Conservation (phyloP, 441 rosid species). For the Jatropha podagrica region DNA sequence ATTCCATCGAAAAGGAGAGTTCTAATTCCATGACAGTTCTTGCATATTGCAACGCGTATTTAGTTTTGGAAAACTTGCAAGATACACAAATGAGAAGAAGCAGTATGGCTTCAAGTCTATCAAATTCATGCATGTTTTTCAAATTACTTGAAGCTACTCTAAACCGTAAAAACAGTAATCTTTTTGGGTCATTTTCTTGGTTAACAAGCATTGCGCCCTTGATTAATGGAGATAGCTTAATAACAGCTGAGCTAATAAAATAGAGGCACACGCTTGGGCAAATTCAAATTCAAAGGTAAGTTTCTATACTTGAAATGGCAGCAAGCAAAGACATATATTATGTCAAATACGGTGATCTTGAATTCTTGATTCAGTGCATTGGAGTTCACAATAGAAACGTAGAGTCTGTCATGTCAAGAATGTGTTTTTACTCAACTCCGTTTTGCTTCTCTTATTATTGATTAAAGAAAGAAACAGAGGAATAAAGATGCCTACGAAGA, state of each 20-base stretch:
- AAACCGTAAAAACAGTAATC: neutral
- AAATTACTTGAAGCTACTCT: neutral
- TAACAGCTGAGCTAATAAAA: neutral
- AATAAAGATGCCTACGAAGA: too few relatives aligned
- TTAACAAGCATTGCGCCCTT: neutral
- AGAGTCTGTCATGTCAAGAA: slow-evolving; percentile 22
- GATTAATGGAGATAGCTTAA: neutral
- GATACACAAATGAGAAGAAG: too few relatives aligned
- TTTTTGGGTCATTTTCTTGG: slow-evolving; percentile 1
- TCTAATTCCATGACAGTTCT: too few relatives aligned
- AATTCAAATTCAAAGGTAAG: slow-evolving; percentile 19
- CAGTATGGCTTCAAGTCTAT: too few relatives aligned
- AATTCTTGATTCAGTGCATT: slow-evolving; percentile 34
- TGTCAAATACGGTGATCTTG: slow-evolving; percentile 19
- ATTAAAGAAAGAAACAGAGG: too few relatives aligned
- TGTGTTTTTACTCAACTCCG: neutral
- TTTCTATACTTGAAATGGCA: slow-evolving; percentile 8
- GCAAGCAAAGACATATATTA: slow-evolving; percentile 12
- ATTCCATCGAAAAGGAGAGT: too few relatives aligned
- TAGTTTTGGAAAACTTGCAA: too few relatives aligned
- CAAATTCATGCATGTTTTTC: neutral
- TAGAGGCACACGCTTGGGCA: slow-evolving; percentile 27
- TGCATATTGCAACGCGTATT: too few relatives aligned
- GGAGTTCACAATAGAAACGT: neutral
- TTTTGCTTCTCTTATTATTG: neutral